These are phyloP conservation scores for Adansonia gregorii DNA, from an alignment of 441 rosid genomes.

Conservation along the genomic window DNA sequence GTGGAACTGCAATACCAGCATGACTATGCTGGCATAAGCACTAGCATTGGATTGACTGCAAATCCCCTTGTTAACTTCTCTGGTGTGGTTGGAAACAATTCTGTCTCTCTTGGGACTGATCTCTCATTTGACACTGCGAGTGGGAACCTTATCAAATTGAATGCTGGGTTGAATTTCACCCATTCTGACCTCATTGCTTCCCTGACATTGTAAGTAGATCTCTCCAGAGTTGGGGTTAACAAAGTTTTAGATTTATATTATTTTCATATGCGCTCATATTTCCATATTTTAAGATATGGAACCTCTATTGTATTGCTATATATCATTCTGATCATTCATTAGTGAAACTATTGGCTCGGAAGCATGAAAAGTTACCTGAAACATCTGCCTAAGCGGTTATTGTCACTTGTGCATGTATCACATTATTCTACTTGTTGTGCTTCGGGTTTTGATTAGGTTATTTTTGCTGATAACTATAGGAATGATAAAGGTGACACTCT, in stretches of 20 bases:
- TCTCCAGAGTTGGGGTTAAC: background rate
- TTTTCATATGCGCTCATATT: background rate
- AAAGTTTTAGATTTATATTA: background rate
- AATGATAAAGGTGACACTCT: constrained; percentile 77
- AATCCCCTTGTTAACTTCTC: constrained; percentile 86
- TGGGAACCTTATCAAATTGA: constrained; percentile 77
- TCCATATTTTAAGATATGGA: background rate
- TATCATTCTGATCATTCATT: background rate
- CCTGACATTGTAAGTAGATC: constrained; percentile 66
- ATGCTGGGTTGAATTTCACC: constrained; percentile 69
- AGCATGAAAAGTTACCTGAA: background rate
- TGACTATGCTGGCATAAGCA: constrained; percentile 84
- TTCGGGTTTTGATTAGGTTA: background rate
- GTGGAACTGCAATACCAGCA: constrained; percentile 89
- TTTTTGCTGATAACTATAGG: constrained; percentile 42
- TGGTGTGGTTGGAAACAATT: constrained; percentile 72
- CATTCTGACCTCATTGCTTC: constrained; percentile 76
- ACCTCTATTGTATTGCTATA: background rate
- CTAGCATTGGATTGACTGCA: constrained; percentile 81
- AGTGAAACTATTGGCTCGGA: background rate
- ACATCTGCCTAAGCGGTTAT: background rate
- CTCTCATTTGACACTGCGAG: constrained; percentile 75
- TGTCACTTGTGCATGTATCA: background rate
- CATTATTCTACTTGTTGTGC: background rate
- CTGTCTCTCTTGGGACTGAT: constrained; percentile 76